Percentiles rank a stretch among this genome's conserved stretches.
These are phyloP conservation scores for Rhodotorula taiwanensis DNA, from an alignment of 768 basidiomycete genomes.

Conservation along the genomic window DNA sequence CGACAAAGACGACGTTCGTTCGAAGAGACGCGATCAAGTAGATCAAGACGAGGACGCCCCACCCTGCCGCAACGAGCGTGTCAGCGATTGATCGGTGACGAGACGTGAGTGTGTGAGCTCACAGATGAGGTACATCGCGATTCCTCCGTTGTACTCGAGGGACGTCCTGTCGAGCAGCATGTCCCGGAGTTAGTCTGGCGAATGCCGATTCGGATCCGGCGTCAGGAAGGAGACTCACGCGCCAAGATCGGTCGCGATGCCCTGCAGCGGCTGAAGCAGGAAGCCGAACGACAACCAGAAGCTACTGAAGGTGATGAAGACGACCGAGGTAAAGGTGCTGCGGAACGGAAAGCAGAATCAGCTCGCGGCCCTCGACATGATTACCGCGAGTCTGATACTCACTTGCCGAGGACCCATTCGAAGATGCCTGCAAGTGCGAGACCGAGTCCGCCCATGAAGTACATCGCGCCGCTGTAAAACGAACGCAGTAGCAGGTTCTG, in stretches of 20 bases:
- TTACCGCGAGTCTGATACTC: neutral
- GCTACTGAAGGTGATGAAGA: constrained; percentile 38
- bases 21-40: constrained; percentile 36
- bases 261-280: constrained; percentile 33
- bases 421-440: constrained; percentile 35
- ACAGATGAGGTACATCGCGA: constrained; percentile 35
- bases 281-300: constrained; percentile 39
- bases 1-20: constrained; percentile 37
- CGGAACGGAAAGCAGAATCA: neutral
- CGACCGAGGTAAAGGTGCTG: constrained; percentile 40
- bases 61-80: constrained; percentile 2
- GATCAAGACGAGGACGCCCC: constrained; percentile 34
- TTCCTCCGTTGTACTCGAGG: constrained; percentile 37
- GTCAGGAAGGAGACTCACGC: no score
- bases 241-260: constrained; percentile 29
- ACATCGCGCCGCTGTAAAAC: constrained; percentile 25
- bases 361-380: no score
- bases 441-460: constrained; percentile 38
- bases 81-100: no score
- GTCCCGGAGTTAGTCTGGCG: neutral
- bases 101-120: no score
- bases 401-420: constrained; percentile 33
- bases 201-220: no score
- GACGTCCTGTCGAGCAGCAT: neutral
- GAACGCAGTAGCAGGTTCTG: no score